These are phyloP conservation scores for Trypanosoma vivax DNA, from an alignment of 208 protist species.

Conservation along the genomic window DNA sequence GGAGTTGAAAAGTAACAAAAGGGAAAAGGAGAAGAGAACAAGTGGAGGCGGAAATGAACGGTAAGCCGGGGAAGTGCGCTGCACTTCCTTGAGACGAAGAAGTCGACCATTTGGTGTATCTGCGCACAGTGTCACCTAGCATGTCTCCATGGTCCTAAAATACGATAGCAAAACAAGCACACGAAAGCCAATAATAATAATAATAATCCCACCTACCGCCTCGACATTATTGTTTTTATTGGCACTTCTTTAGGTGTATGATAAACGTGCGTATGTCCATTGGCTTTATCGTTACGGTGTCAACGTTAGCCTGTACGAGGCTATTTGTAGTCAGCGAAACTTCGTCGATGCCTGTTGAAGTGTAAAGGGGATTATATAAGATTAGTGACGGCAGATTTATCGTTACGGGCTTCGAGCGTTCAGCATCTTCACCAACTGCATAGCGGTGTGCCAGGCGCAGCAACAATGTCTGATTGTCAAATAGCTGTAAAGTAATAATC, in stretches of 20 bases:
- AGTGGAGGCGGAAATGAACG: too few relatives aligned
- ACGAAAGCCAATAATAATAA: too few relatives aligned
- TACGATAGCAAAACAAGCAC: too few relatives aligned
- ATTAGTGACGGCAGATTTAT: slow-evolving; percentile 9
- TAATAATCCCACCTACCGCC: too few relatives aligned
- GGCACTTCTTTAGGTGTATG: neutral
- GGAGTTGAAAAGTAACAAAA: too few relatives aligned
- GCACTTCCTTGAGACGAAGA: too few relatives aligned
- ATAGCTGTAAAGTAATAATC: slow-evolving; percentile 19
- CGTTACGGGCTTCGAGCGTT: slow-evolving; percentile 11
- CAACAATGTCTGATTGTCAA: slow-evolving; percentile 10
- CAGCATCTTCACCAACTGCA: slow-evolving; percentile 12
- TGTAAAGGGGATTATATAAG: neutral
- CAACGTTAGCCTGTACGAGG: neutral
- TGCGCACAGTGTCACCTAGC: too few relatives aligned
- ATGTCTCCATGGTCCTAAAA: too few relatives aligned
- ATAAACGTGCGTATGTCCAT: slow-evolving; percentile 24
- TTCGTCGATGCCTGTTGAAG: slow-evolving; percentile 13
- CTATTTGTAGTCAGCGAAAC: slow-evolving; percentile 8
- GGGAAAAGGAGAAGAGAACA: too few relatives aligned
- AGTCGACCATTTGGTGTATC: too few relatives aligned
- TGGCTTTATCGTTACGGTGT: slow-evolving; percentile 7
- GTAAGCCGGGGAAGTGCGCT: too few relatives aligned
- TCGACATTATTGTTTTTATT: neutral
- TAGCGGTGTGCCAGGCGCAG: slow-evolving; percentile 19